Conservation (phyloP, 192 early-diverging fungal genomes). For the Radiomyces spectabilis region DNA sequence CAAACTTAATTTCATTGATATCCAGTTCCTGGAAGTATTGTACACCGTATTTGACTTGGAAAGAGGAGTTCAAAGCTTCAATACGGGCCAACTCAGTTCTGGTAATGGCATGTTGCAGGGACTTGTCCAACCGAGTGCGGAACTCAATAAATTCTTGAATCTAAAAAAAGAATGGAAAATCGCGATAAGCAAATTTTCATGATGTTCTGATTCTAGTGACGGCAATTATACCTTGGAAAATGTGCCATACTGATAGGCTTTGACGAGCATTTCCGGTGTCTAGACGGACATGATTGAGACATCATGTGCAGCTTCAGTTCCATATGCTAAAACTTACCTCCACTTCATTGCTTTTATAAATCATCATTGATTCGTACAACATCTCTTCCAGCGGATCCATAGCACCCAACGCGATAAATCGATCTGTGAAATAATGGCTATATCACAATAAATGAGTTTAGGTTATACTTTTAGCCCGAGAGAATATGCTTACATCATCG, state of each 20-base stretch:
- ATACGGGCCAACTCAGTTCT: slow-evolving; percentile 58
- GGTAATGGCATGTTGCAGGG: slow-evolving; percentile 66
- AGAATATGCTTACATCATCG: slow-evolving; percentile 54
- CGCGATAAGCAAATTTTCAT: neutral
- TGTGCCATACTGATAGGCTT: slow-evolving; percentile 76
- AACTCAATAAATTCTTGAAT: slow-evolving; percentile 86
- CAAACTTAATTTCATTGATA: slow-evolving; percentile 42
- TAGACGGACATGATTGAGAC: slow-evolving; percentile 14
- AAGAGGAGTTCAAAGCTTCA: slow-evolving; percentile 46
- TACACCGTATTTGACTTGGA: slow-evolving; percentile 38
- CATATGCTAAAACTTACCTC: slow-evolving; percentile 42
- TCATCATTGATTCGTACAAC: slow-evolving; percentile 55
- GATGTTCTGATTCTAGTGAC: neutral
- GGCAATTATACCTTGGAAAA: slow-evolving; percentile 89
- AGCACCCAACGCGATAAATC: slow-evolving; percentile 43
- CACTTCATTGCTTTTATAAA: slow-evolving; percentile 69
- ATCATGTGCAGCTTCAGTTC: neutral
- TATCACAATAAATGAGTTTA: neutral
- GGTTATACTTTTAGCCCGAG: slow-evolving; percentile 10
- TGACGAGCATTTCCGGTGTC: slow-evolving; percentile 82
- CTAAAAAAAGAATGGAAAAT: slow-evolving; percentile 24
- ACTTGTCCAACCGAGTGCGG: slow-evolving; percentile 57
- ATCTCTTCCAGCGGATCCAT: slow-evolving; percentile 40
- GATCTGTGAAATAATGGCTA: slow-evolving; percentile 63
- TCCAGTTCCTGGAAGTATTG: slow-evolving; percentile 51